phyloP scores from a whole-genome alignment of 2,329 filamentous ascomycete species.

The Cladosporium sp. region DNA sequence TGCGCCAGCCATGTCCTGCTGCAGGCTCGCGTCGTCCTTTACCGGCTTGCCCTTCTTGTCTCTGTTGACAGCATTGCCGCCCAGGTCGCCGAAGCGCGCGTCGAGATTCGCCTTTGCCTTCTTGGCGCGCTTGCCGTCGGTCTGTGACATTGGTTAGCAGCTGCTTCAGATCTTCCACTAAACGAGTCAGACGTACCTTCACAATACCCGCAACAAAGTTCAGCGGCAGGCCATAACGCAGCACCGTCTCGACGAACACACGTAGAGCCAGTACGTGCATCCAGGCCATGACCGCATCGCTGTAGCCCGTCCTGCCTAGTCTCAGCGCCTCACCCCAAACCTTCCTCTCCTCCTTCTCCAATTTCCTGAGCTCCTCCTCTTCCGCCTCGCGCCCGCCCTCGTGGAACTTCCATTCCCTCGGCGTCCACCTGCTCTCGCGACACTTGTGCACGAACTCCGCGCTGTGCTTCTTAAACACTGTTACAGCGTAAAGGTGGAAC shows the following conservation, averaged over 20 bases:
- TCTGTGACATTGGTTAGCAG: constrained; percentile 46
- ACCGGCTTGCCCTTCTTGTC: constrained; percentile 90
- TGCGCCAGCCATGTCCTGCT: constrained; percentile 76
- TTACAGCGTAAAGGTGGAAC: constrained; percentile 81
- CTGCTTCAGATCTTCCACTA: background rate
- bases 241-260: constrained; percentile 96
- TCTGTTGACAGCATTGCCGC: constrained; percentile 84
- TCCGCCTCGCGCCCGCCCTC: constrained; percentile 88
- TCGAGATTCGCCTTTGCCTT: constrained; percentile 66
- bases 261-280: constrained; percentile 83
- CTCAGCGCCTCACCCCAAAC: constrained; percentile 87
- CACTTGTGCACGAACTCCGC: constrained; percentile 86
- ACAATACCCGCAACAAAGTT: constrained; percentile 82
- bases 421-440: constrained; percentile 89
- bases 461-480: constrained; percentile 86
- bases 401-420: constrained; percentile 87
- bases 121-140: constrained; percentile 71
- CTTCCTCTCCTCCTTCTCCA: constrained; percentile 80
- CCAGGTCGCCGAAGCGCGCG: constrained; percentile 79
- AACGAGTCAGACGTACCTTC: constrained; percentile 54
- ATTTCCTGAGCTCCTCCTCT: constrained; percentile 73
- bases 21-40: constrained; percentile 76
- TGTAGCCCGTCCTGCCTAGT: constrained; percentile 85
- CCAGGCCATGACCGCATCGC: constrained; percentile 94
- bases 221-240: constrained; percentile 86